A percentile compares a stretch with the other conserved stretches of the same genome.
Conservation (phyloP, 192 early-diverging fungal species). For the Backusella sp. region DNA sequence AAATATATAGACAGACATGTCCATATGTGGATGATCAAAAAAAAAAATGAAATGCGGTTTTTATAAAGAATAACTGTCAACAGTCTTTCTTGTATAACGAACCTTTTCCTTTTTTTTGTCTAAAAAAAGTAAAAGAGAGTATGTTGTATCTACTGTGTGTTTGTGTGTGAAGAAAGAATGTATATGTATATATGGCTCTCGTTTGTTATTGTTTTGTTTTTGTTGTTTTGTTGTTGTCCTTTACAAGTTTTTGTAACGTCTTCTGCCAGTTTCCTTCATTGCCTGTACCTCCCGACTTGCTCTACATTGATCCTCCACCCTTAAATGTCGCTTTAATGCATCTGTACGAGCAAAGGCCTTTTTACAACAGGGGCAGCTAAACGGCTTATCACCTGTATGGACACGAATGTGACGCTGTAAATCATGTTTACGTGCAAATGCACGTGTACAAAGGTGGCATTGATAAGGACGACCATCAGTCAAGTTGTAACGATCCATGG, state of each 20-base stretch:
- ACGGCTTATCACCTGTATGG: conserved; percentile 66
- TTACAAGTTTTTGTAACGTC: conserved; percentile 5
- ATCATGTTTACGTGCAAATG: conserved; percentile 82
- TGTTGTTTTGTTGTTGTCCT: not conserved
- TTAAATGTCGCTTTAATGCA: conserved; percentile 69
- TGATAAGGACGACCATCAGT: conserved; percentile 43
- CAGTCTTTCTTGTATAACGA: conserved; percentile 3
- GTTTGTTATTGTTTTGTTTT: not conserved
- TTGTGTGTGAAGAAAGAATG: conserved; percentile 5
- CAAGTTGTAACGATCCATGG: not conserved
- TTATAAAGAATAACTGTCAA: not conserved
- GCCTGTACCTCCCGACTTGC: conserved; percentile 30
- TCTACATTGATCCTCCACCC: conserved; percentile 53
- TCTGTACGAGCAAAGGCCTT: conserved; percentile 76
- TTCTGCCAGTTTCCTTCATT: conserved; percentile 8
- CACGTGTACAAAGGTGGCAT: conserved; percentile 59
- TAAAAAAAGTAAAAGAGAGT: not conserved
- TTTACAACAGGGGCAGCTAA: conserved; percentile 64
- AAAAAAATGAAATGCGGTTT: not conserved
- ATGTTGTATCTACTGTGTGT: not conserved
- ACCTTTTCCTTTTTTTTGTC: conserved; percentile 2
- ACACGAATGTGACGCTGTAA: conserved; percentile 67
- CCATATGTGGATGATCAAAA: not conserved
- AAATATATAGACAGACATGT: not conserved
- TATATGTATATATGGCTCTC: not conserved